Evolutionary conservation across 176 grass and related monocot genomes (phyloP).

Genomic region (Dactylis glomerata): DNA sequence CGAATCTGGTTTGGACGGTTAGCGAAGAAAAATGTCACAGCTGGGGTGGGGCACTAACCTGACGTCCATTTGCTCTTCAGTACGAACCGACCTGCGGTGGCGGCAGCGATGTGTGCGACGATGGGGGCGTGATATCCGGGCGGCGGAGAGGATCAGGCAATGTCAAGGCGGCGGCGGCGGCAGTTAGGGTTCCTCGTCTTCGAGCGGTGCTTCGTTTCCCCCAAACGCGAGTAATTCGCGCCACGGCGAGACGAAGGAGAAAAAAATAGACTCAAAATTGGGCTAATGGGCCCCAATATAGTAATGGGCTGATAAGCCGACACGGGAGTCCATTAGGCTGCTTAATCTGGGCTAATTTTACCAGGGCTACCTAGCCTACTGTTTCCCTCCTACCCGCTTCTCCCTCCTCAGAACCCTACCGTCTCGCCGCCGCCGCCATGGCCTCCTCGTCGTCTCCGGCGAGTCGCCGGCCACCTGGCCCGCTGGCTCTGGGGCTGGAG

Average conservation of each 20-base stretch:
- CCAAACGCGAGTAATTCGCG: background rate
- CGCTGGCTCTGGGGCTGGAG: slow-evolving; percentile 73
- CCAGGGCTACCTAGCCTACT: background rate
- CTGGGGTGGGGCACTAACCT: background rate
- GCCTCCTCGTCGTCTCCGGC: slow-evolving; percentile 18
- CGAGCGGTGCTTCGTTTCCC: no score
- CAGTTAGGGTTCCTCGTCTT: background rate
- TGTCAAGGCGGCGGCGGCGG: background rate
- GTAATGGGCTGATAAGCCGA: no score
- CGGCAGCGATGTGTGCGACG: background rate
- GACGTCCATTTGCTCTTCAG: background rate
- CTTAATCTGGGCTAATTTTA: background rate
- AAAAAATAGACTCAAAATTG: background rate
- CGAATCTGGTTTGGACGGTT: background rate
- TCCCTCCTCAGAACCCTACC: slow-evolving; percentile 3
- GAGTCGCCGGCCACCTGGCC: slow-evolving; percentile 14
- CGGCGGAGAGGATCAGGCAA: background rate
- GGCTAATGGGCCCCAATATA: no score
- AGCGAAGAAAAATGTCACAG: background rate
- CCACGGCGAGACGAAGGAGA: background rate
- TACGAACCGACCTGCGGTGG: background rate
- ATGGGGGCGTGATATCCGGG: background rate
- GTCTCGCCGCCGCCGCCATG: slow-evolving; percentile 26
- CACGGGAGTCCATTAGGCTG: background rate
- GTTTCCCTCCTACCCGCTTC: background rate